These are phyloP conservation scores for Heterobasidion annosum DNA, from an alignment of 1,284 basidiomycete genomes.

Conservation along the genomic window DNA sequence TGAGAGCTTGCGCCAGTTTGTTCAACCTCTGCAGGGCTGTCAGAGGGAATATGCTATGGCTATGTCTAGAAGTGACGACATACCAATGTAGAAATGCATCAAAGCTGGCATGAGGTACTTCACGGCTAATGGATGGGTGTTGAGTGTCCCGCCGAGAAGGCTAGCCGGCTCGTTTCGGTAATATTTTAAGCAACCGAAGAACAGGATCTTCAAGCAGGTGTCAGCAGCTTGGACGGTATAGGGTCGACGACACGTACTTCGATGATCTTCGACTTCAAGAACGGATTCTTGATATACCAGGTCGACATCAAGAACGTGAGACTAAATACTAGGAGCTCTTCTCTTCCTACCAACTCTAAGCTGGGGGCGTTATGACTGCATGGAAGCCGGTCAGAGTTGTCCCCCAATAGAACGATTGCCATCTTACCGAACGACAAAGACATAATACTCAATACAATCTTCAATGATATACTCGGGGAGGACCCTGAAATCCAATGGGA, in stretches of 20 bases:
- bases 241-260: conserved; percentile 44
- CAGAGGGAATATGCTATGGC: neutral
- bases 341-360: conserved; percentile 75
- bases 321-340: conserved; percentile 84
- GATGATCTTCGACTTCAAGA: conserved; percentile 96
- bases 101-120: conserved; percentile 87
- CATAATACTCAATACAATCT: conserved; percentile 87
- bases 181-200: conserved; percentile 75
- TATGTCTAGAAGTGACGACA: conserved; percentile 13
- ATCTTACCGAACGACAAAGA: conserved; percentile 74
- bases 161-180: conserved; percentile 56
- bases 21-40: conserved; percentile 76
- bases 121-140: conserved; percentile 79
- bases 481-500: conserved; percentile 79
- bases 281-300: conserved; percentile 98
- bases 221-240: neutral
- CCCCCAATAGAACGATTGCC: neutral
- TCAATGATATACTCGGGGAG: conserved; percentile 95
- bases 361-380: conserved; percentile 70
- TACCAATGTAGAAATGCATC: conserved; percentile 94
- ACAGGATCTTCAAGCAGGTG: conserved; percentile 58
- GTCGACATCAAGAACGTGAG: conserved; percentile 91
- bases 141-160: conserved; percentile 76
- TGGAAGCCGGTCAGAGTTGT: conserved; percentile 5
- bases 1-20: conserved; percentile 96